Base-by-base conservation (phyloP, 495 filamentous ascomycete genomes). In the Penicillium coprophilum region DNA sequence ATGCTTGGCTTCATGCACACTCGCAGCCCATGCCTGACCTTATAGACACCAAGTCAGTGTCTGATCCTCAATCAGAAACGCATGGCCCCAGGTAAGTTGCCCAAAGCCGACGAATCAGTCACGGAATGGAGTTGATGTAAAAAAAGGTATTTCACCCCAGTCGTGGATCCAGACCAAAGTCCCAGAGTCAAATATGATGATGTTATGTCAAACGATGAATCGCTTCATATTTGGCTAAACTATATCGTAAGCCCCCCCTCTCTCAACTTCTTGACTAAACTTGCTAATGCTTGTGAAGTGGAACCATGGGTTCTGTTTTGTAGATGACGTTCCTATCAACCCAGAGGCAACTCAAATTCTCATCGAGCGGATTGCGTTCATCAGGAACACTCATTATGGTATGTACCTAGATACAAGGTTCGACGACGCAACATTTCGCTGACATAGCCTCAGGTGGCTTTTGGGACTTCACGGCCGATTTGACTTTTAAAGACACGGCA, bases 391-490 rank as follows among this genome's bases (percentile, higher is more conserved):
- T 0, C 93, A 97, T 66, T 97, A 97, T 66, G 93, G 91, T 83
- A 72, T 21, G 52, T 56, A 44, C 28, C 32, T n/a, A 15, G 24
- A 39, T 9, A 7, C 8, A 40, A 17, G 15, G 31, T 19, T 9
- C 17, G 30, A 56, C 6, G 38, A 32, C 21, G 8, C 38, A 31
- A 55, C n/a, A 45, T 4, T 43, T 6, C 6, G 10, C 50, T 65
- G 17, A 64, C 43, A 21, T 28, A 3, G n/a, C 45, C 41, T 17
- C 31, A 87, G 84, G 87, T 58, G 91, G 88, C 24, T 96, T 97
- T 74, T 97, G 92, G 80, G 91, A 96, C 70, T 96, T 97, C 70
- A 92, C 87, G 1, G 85, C 92, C 30, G 89, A 96, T 67, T 81
- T 96, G 17, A 83, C 89, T 21, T 87, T 82, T 65, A 92, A 91